Percentiles rank a stretch among this genome's conserved stretches.
phyloP scores from a whole-genome alignment of 228 moss, liverwort and hornwort species.

The Sphagnum fallax region DNA sequence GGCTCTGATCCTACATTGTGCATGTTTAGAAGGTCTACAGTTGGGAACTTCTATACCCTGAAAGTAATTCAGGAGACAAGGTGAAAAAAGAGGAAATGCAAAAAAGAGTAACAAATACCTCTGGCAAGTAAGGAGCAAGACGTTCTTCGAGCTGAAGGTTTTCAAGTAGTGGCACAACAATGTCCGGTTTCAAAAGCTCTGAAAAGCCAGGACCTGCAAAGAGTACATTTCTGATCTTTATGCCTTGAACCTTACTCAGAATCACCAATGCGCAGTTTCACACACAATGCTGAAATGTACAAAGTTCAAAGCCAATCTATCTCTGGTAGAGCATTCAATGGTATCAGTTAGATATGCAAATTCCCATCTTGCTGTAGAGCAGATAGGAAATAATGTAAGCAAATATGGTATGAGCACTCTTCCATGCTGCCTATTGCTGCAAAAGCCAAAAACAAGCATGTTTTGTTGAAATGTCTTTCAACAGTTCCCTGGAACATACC shows the following conservation, averaged over 20 bases:
- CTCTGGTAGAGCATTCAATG: too few relatives aligned
- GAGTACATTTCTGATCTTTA: conserved; percentile 5
- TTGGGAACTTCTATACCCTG: too few relatives aligned
- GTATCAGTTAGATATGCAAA: too few relatives aligned
- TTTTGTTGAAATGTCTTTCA: too few relatives aligned
- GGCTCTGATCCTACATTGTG: too few relatives aligned
- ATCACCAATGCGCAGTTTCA: neutral
- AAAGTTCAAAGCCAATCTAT: too few relatives aligned
- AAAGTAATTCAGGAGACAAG: neutral
- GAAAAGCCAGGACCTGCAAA: conserved; percentile 79
- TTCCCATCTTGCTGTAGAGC: too few relatives aligned
- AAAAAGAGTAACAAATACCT: conserved; percentile 31
- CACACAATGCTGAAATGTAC: neutral
- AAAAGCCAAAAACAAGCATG: too few relatives aligned
- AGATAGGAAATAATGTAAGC: too few relatives aligned
- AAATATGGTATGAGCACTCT: too few relatives aligned
- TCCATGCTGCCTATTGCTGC: too few relatives aligned
- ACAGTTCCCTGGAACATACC: conserved; percentile 8
- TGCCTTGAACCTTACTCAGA: neutral
- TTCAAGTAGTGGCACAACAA: conserved; percentile 70
- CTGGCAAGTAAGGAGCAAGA: conserved; percentile 79
- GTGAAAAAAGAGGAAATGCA: neutral
- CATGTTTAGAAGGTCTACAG: too few relatives aligned
- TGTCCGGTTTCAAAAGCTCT: conserved; percentile 77
- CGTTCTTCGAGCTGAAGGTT: conserved; percentile 59